These are phyloP conservation scores for Begonia loranthoides DNA, from an alignment of 306 rosid species.

Conservation along the genomic window DNA sequence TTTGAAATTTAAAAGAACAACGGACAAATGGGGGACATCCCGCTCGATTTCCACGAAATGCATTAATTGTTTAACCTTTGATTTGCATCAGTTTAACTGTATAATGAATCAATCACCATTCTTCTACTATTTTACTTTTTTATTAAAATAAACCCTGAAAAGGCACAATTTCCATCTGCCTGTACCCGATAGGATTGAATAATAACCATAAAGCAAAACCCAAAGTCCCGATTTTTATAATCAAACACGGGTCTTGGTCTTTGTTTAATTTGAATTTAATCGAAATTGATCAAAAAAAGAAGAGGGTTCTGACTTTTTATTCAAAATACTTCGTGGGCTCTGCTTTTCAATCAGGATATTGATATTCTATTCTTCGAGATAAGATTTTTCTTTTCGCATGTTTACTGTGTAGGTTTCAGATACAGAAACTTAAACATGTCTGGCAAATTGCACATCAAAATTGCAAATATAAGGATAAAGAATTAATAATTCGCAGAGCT, in stretches of 20 bases:
- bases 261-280: too few species aligned
- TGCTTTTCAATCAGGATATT: too few species aligned
- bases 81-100: not conserved
- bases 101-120: not conserved
- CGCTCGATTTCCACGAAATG: constrained; percentile 1
- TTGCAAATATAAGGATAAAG: too few species aligned
- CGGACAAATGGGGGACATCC: not conserved
- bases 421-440: too few species aligned
- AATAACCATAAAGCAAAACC: not conserved
- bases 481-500: too few species aligned
- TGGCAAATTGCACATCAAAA: not conserved
- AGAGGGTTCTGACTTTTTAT: too few species aligned
- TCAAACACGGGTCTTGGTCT: not conserved
- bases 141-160: not conserved
- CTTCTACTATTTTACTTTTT: not conserved
- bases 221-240: too few species aligned
- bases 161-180: not conserved
- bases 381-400: too few species aligned
- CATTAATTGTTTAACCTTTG: not conserved
- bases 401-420: not conserved
- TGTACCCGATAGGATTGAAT: not conserved
- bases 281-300: too few species aligned
- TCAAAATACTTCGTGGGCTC: too few species aligned
- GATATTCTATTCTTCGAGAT: too few species aligned
- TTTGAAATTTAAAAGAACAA: not conserved